Evolutionary conservation across 2,329 filamentous ascomycete genomes (phyloP).

Genomic region (Neodidymelliopsis sp.): DNA sequence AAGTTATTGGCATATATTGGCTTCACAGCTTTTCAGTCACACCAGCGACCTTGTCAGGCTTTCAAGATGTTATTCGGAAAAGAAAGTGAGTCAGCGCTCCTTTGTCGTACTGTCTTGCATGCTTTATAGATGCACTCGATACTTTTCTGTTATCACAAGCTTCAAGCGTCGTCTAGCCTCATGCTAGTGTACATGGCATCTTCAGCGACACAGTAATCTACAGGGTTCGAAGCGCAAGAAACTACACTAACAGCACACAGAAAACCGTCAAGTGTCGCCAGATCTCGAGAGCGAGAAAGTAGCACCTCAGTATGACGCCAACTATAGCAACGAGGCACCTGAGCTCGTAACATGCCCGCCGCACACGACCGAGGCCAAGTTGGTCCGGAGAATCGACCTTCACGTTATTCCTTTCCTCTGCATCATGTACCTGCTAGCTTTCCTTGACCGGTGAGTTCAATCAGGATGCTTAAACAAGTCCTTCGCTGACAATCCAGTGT

Average conservation of each 20-base stretch:
- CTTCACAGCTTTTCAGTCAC: neutral
- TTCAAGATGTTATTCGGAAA: constrained; percentile 42
- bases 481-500: constrained; percentile 43
- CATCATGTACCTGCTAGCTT: constrained; percentile 60
- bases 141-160: constrained; percentile 14
- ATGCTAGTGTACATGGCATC: constrained; percentile 1
- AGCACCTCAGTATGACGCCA: constrained; percentile 32
- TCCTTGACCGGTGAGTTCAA: constrained; percentile 51
- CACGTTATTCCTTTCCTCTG: constrained; percentile 60
- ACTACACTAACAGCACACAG: constrained; percentile 24
- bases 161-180: constrained; percentile 10
- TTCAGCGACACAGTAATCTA: neutral
- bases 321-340: constrained; percentile 50
- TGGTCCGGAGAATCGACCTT: constrained; percentile 56
- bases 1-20: constrained; percentile 4
- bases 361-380: constrained; percentile 58
- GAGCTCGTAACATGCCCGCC: constrained; percentile 54
- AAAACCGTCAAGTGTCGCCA: constrained; percentile 25
- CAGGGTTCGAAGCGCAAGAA: neutral
- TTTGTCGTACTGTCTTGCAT: neutral
- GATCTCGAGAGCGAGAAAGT: constrained; percentile 24
- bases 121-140: neutral
- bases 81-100: constrained; percentile 38
- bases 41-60: constrained; percentile 7
- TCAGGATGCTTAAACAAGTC: neutral